Evolutionary conservation across 306 rosid genomes (phyloP), one percentile per base, ranked within the genome.

Genomic region (Fagus sylvatica): DNA sequence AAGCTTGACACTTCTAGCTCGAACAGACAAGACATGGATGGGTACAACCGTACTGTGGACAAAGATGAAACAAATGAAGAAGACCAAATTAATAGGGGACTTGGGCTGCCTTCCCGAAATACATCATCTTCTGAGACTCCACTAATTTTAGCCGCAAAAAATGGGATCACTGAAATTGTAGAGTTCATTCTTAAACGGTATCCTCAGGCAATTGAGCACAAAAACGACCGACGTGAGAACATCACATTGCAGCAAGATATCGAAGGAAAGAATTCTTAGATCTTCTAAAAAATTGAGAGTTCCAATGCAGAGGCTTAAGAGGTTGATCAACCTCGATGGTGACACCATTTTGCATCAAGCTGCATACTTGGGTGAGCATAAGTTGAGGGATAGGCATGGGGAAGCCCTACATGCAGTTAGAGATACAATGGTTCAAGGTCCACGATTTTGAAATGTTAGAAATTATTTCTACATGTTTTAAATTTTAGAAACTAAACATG

Each of bases 121-220:
- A 11, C 7, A 2, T 61, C 40, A 32, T 34, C 40, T 33, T 4
- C 37, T 60, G 68, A 61, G 41, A 13, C 41, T 4, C 67, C 67
- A 60, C 34, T 60, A 32, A 60, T 60, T 60, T 60, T 7, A 60
- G 67, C 67, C 15, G 41, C 67, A 32, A 60, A 40, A 33, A 32
- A 60, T 60, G 67, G 67, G 40, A 60, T 60, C 67, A 60, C 33
- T 9, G 67, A 60, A 40, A 60, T 60, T 33, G 67, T 60, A 60
- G 9, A 60, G 17, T 16, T 32, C 39, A 60, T 60, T 32, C 67
- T 60, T 13, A 6, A 32, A 11, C 17, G 0, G 67, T 60, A 30
- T 60, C 67, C 41, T 32, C n/a, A 11, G n/a, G 67, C 41, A 60
- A 33, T 32, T 60, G 67, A 60, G 3, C 17, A 28, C 17, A 32